Conservation (phyloP, 768 basidiomycete species). For the Amyloporia xantha region DNA sequence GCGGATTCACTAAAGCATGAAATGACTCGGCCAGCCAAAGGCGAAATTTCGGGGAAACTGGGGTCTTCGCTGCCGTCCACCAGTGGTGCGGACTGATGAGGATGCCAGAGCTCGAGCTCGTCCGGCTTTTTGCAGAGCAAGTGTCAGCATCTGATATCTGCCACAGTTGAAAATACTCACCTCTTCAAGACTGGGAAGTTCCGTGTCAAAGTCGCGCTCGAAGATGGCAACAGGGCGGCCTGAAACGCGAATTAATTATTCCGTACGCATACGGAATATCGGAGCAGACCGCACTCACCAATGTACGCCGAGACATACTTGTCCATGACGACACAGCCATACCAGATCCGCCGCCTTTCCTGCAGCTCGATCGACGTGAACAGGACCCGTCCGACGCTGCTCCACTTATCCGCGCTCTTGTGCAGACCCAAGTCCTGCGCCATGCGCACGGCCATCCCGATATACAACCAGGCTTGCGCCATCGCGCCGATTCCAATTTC, state of each 20-base stretch:
- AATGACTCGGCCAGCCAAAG: constrained; percentile 43
- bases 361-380: constrained; percentile 60
- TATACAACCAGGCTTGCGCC: constrained; percentile 82
- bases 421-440: constrained; percentile 86
- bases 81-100: constrained; percentile 34
- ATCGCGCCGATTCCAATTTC: constrained; percentile 87
- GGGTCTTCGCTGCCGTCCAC: constrained; percentile 21
- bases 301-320: constrained; percentile 77
- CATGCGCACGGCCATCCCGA: constrained; percentile 90
- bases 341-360: constrained; percentile 72
- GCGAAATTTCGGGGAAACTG: constrained; percentile 15
- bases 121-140: constrained; percentile 39
- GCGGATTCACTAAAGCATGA: constrained; percentile 80
- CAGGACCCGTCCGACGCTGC: constrained; percentile 42
- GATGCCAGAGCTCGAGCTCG: constrained; percentile 49
- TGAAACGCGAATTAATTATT: too few relatives aligned
- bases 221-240: constrained; percentile 70
- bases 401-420: constrained; percentile 75
- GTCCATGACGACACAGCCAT: constrained; percentile 72
- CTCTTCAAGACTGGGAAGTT: constrained; percentile 54
- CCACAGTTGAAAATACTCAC: constrained; percentile 26
- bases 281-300: constrained; percentile 31
- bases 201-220: constrained; percentile 72
- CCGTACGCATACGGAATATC: too few relatives aligned
- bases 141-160: constrained; percentile 1